Base-by-base conservation (phyloP, 2,329 filamentous ascomycete species). In the Aspergillus pseudoglaucus region DNA sequence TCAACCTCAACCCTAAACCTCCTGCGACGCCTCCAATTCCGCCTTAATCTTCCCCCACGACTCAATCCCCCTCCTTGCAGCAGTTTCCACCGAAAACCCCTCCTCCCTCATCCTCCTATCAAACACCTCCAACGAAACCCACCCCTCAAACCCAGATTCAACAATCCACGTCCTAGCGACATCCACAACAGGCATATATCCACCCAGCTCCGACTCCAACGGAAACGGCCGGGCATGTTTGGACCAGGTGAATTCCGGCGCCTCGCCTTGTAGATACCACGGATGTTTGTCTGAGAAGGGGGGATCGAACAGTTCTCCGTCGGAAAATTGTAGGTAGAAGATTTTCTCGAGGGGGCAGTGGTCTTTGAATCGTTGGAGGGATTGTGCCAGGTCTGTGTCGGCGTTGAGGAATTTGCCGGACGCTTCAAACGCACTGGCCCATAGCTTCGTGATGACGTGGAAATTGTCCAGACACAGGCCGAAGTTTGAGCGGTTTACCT, bases 401-500 rank as follows among this genome's bases (percentile, higher is more conserved):
- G 22, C 22, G 22, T 22, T 22, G 22, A 5, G 22, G 22, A 22
- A 5, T 2, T 54, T 27, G 2, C 25, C 25, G 3, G 25, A 27
- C 2, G 25, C 1, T 9, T 10, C 9, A 10, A 27, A 27, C 9
- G 25, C 8, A 27, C 25, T 27, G 25, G 25, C 62, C 60, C 59
- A 66, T 4, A 65, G 32, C 14, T 51, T 45, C 3, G 51, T 52
- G 15, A 54, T 45, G 17, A 65, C 47, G 44, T 65, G 63, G 40
- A 62, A 65, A 18, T 50, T 58, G 44, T 65, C 61, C 3, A 65
- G 50, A 42, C 63, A 65, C 6, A 65, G 49, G 6, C 62, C 61
- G 46, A 65, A 65, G 41, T 66, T 65, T 3, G 49, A 18, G 9
- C 60, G 51, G 40, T 55, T 50, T 0, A 66, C 63, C 3, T 49